Evolutionary conservation across 257 asterid genomes (phyloP).

Genomic region (Plantago elongata): DNA sequence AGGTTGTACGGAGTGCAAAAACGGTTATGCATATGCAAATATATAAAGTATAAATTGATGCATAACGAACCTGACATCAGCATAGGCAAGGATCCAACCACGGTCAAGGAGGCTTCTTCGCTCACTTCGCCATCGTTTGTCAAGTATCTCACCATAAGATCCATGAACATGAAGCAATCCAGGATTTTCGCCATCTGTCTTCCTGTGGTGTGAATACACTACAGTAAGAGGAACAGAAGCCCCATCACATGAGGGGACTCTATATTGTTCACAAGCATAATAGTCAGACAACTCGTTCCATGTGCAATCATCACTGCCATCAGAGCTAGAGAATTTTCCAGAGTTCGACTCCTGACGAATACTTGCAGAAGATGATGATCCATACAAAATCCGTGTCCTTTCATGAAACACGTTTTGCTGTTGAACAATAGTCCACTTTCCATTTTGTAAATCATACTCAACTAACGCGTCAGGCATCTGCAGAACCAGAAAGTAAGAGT

Average conservation of each 20-base stretch:
- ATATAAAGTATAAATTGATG: too few relatives aligned
- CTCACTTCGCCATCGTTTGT: constrained; percentile 82
- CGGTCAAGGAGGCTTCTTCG: constrained; percentile 92
- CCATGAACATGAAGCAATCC: constrained; percentile 97
- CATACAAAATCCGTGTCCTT: constrained; percentile 72
- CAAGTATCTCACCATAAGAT: constrained; percentile 87
- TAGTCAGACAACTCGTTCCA: constrained; percentile 92
- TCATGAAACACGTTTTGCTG: constrained; percentile 86
- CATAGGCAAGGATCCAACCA: constrained; percentile 95
- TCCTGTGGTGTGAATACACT: constrained; percentile 65
- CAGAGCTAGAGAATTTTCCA: constrained; percentile 23
- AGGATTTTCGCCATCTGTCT: constrained; percentile 56
- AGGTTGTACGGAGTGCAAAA: too few relatives aligned
- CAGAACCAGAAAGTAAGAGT: constrained; percentile 13
- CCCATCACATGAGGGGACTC: constrained; percentile 74
- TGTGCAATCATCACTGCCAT: constrained; percentile 30
- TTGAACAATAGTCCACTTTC: constrained; percentile 76
- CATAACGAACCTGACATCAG: constrained; percentile 91
- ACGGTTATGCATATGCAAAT: too few relatives aligned
- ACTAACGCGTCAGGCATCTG: constrained; percentile 98
- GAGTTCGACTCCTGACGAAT: constrained; percentile 30
- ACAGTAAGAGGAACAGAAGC: constrained; percentile 69
- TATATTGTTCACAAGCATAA: constrained; percentile 77
- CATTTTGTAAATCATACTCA: constrained; percentile 69
- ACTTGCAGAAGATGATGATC: constrained; percentile 48